phyloP scores from a whole-genome alignment of 352 stramenopile genomes.

The Phytophthora palmivora region DNA sequence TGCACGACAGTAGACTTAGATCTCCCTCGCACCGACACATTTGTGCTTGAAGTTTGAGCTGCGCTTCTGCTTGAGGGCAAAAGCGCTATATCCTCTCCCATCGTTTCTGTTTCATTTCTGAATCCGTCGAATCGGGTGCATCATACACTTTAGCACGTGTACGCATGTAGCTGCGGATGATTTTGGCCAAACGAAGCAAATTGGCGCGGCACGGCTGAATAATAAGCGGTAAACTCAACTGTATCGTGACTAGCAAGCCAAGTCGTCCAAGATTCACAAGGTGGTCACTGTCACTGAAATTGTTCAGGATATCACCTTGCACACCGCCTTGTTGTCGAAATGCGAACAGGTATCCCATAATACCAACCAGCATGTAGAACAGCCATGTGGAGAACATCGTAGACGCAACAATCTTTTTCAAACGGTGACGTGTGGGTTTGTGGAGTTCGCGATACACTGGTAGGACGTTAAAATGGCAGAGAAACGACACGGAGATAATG shows the following conservation, averaged over 20 bases:
- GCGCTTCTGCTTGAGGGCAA: conserved; percentile 16
- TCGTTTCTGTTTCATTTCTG: conserved; percentile 28
- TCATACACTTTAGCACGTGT: conserved; percentile 37
- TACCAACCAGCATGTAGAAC: conserved; percentile 96
- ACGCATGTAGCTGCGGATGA: conserved; percentile 42
- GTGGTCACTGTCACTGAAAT: conserved; percentile 75
- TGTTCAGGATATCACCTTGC: conserved; percentile 90
- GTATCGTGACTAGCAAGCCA: conserved; percentile 81
- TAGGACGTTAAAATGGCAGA: conserved; percentile 99
- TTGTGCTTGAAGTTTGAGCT: not conserved
- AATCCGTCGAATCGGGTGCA: conserved; percentile 27
- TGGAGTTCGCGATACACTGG: conserved; percentile 96
- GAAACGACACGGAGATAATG: conserved; percentile 97
- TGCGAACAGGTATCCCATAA: conserved; percentile 90
- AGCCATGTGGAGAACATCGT: conserved; percentile 94
- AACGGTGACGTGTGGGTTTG: conserved; percentile 91
- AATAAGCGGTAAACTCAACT: conserved; percentile 86
- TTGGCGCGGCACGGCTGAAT: conserved; percentile 90
- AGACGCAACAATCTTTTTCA: conserved; percentile 92
- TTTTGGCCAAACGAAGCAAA: conserved; percentile 58
- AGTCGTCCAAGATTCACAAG: conserved; percentile 87
- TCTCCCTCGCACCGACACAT: conserved; percentile 7
- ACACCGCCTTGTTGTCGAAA: conserved; percentile 70
- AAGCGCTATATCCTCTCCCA: conserved; percentile 47
- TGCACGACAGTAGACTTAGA: conserved; percentile 49